A percentile compares a stretch with the other conserved stretches of the same genome.
These are phyloP conservation scores for Populus hybrid DNA, from an alignment of 441 rosid species.

Conservation along the genomic window DNA sequence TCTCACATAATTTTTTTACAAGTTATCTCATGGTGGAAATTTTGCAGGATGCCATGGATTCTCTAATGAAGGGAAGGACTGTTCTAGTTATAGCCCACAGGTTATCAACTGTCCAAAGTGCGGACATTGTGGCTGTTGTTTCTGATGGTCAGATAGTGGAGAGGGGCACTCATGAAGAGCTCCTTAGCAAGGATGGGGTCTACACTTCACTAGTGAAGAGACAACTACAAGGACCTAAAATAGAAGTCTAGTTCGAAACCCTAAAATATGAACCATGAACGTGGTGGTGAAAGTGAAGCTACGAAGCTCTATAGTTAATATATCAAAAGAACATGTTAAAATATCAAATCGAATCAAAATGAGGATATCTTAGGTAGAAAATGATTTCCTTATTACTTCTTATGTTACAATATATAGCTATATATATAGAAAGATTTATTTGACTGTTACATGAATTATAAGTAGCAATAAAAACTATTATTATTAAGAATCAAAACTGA, in stretches of 20 bases:
- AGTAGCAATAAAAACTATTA: too few relatives aligned
- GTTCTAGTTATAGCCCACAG: constrained; percentile 92
- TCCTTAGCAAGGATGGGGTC: constrained; percentile 60
- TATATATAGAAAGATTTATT: too few relatives aligned
- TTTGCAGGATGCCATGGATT: constrained; percentile 78
- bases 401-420: too few relatives aligned
- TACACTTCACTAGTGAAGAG: constrained; percentile 79
- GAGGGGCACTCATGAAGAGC: constrained; percentile 74
- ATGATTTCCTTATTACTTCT: too few relatives aligned
- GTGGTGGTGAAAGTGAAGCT: too few relatives aligned
- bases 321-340: too few relatives aligned
- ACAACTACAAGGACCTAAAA: constrained; percentile 59
- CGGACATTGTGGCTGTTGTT: constrained; percentile 76
- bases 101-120: constrained; percentile 78
- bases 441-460: too few relatives aligned
- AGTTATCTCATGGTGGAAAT: neutral
- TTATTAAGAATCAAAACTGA: too few relatives aligned
- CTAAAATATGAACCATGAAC: too few relatives aligned
- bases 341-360: too few relatives aligned
- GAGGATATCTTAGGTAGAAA: too few relatives aligned
- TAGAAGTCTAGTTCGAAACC: constrained; percentile 17
- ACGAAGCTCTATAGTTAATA: too few relatives aligned
- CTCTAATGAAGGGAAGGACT: constrained; percentile 86
- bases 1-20: neutral
- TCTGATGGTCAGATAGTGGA: constrained; percentile 86